Evolutionary conservation across 495 filamentous ascomycete species (phyloP).

Genomic region (Penicillium mononematosum): DNA sequence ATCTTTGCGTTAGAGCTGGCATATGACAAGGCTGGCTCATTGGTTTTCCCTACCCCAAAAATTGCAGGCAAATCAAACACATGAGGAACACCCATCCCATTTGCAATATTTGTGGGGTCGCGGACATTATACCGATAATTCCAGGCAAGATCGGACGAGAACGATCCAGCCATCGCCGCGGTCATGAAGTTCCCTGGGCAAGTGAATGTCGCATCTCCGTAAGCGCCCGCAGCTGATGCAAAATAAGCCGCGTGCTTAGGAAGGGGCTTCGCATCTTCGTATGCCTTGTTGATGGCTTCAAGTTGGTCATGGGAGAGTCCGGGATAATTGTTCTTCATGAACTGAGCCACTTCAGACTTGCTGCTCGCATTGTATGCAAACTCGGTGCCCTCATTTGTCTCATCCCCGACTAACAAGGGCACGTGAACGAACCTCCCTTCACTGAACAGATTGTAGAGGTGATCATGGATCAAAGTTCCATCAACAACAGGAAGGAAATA

Average conservation of each 20-base stretch:
- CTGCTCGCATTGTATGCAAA: slow-evolving; percentile 53
- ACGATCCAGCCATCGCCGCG: slow-evolving; percentile 43
- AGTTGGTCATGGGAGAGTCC: slow-evolving; percentile 51
- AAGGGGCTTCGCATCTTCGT: slow-evolving; percentile 46
- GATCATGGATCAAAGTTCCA: slow-evolving; percentile 50
- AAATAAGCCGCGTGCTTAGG: slow-evolving; percentile 51
- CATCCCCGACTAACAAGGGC: slow-evolving; percentile 62
- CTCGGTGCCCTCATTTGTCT: slow-evolving; percentile 63
- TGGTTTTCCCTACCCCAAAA: slow-evolving; percentile 41
- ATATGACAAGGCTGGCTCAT: slow-evolving; percentile 20
- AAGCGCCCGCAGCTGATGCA: slow-evolving; percentile 55
- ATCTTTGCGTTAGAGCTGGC: slow-evolving; percentile 44
- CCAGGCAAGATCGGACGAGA: slow-evolving; percentile 40
- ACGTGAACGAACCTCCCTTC: slow-evolving; percentile 58
- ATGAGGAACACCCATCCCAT: slow-evolving; percentile 64
- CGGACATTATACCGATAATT: slow-evolving; percentile 65
- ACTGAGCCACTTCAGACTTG: slow-evolving; percentile 46
- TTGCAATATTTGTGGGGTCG: slow-evolving; percentile 42
- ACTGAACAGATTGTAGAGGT: slow-evolving; percentile 54
- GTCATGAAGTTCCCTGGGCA: slow-evolving; percentile 51
- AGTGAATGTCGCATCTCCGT: slow-evolving; percentile 66
- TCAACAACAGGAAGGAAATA: slow-evolving; percentile 60
- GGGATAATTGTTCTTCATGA: slow-evolving; percentile 62
- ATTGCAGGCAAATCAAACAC: slow-evolving; percentile 60
- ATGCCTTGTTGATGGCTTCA: slow-evolving; percentile 52